Percentiles rank a stretch among this genome's conserved stretches.
phyloP scores from a whole-genome alignment of 2,329 filamentous ascomycete species.

The Bimuria novae-zelandiae region DNA sequence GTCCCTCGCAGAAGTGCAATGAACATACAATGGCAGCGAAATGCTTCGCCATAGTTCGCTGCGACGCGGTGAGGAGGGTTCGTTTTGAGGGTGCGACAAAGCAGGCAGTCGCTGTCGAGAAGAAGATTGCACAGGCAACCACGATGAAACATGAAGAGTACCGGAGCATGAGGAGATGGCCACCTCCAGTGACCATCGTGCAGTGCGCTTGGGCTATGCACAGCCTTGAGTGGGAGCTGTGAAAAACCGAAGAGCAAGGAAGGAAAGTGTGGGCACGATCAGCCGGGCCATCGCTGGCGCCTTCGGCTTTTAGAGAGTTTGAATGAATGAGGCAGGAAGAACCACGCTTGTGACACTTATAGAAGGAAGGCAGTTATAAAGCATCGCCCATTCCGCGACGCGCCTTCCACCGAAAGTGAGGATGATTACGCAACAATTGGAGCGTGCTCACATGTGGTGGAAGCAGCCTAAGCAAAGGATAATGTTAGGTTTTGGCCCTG shows the following conservation, averaged over 20 bases:
- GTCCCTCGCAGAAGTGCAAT: not conserved
- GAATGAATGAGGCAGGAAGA: not conserved
- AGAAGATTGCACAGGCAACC: not conserved
- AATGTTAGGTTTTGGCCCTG: not conserved
- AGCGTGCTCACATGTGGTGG: too few species aligned
- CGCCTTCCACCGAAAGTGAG: not conserved
- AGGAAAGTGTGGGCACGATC: not conserved
- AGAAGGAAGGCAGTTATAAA: not conserved
- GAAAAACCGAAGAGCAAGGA: not conserved
- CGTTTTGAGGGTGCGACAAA: slow-evolving; percentile 1
- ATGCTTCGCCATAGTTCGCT: not conserved
- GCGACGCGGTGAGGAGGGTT: not conserved
- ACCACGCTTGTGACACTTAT: not conserved
- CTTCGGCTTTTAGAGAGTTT: not conserved
- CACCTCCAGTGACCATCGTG: not conserved
- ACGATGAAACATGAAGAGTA: slow-evolving; percentile 1
- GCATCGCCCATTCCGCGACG: not conserved
- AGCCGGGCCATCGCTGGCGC: not conserved
- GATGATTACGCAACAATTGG: not conserved
- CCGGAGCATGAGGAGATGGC: not conserved
- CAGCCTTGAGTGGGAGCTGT: not conserved
- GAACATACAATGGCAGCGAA: not conserved
- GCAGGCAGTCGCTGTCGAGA: not conserved
- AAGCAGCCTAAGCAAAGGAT: not conserved
- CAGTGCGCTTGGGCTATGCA: not conserved